Evolutionary conservation across 139 green algal species (phyloP).

Genomic region (Limnomonas spitsbergensis): DNA sequence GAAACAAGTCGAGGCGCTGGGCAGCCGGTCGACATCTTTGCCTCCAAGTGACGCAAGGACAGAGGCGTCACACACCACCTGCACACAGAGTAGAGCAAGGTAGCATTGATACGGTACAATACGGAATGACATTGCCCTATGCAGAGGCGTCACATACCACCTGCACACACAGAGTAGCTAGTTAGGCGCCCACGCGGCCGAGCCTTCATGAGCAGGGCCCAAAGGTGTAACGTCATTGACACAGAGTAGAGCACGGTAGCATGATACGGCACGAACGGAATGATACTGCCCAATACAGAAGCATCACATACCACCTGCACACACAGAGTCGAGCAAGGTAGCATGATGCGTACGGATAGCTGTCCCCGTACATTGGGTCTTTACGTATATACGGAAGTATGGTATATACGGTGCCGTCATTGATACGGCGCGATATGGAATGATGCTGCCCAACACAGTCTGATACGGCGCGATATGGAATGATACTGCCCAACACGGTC

Average conservation of each 20-base stretch:
- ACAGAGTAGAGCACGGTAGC: neutral
- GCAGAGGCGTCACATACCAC: neutral
- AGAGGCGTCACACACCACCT: constrained; percentile 68
- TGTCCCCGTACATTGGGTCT: too few species aligned
- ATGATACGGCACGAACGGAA: neutral
- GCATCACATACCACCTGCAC: neutral
- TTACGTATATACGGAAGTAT: too few species aligned
- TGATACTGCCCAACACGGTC: too few species aligned
- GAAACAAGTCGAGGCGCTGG: constrained; percentile 83
- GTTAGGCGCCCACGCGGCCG: too few species aligned
- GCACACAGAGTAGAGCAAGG: neutral
- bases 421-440: too few species aligned
- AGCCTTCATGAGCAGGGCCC: too few species aligned
- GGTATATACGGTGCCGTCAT: too few species aligned
- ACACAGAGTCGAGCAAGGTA: neutral
- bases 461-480: too few species aligned
- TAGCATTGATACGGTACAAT: neutral
- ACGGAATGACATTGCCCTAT: too few species aligned
- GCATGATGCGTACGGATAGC: neutral
- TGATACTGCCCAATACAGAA: neutral
- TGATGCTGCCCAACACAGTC: neutral
- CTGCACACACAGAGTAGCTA: neutral
- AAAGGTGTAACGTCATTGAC: too few species aligned
- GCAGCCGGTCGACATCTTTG: constrained; percentile 82
- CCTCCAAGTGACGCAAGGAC: constrained; percentile 51